These are phyloP conservation scores for Aspergillus sp. DNA, from an alignment of 2,329 filamentous ascomycete genomes.

Conservation along the genomic window DNA sequence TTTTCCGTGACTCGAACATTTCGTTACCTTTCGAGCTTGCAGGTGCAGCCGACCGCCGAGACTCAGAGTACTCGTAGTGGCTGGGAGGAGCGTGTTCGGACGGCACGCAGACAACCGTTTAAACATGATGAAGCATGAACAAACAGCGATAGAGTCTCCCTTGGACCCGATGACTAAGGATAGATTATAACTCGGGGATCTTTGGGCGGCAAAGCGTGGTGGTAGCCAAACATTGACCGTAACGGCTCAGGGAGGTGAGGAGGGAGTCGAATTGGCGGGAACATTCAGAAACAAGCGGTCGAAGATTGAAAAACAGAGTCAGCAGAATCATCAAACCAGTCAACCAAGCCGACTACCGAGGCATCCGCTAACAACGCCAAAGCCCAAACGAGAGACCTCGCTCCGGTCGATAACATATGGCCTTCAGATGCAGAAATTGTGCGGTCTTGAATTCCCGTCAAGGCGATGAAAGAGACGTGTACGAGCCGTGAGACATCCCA, in stretches of 20 bases:
- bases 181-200: not conserved
- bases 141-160: not conserved
- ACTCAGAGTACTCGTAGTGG: slow-evolving; percentile 15
- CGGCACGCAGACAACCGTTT: not conserved
- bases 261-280: not conserved
- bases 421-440: not conserved
- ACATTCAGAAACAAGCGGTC: not conserved
- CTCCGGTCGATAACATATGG: not conserved
- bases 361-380: not conserved
- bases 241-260: not conserved
- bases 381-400: not conserved
- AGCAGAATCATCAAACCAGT: not conserved
- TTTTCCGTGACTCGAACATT: slow-evolving; percentile 13
- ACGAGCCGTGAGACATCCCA: not conserved
- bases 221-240: not conserved
- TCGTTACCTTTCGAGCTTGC: slow-evolving; percentile 24
- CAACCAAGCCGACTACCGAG: not conserved
- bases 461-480: not conserved
- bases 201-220: not conserved
- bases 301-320: not conserved
- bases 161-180: not conserved
- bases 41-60: slow-evolving; percentile 20
- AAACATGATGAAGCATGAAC: not conserved
- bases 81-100: not conserved
- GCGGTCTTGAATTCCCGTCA: not conserved